Base-by-base conservation (phyloP, 2,329 filamentous ascomycete genomes). In the Xylariaceae sp. region DNA sequence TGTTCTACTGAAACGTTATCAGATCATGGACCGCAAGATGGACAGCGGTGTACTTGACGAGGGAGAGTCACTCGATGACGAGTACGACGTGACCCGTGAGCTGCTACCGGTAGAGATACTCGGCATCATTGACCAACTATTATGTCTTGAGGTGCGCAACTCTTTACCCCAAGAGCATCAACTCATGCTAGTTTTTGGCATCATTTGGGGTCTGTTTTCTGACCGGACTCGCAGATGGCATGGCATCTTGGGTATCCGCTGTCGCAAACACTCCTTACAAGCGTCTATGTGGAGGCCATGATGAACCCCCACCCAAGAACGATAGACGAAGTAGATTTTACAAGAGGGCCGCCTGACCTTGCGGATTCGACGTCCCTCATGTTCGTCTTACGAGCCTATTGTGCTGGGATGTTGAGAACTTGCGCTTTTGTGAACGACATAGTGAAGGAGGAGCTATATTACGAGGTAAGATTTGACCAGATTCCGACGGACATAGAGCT, bases 1-100 rank as follows among this genome's bases (percentile, higher is more conserved):
- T 12, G 22, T 34, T 22, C 44, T 34, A 33, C 22, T 47, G 11
- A 55, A 41, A 13, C 39, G 40, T 48, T 28, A 31, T 34, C 28
- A 99, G 94, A 96, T 99, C 63, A 97, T 97, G 90, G 94, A 99
- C 66, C 86, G 89, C 1, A 99, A 97, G 73, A 99, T 99, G 94
- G 94, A 99, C 71, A 97, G 90, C 66, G 94, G 94, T 28, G 91
- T 87, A 59, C 76, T 95, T 6, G 79, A 83, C 17, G 83, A 87
- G 7, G 88, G 86, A 31, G 90, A 96, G 64, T 84, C 85, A n/a
- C 81, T 93, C 33, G 89, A 96, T 54, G 87, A 93, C 57, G 81
- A 88, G 46, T 96, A 93, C 69, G 87, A 96, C 64, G 82, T 91
- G 39, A 75, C 82, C 41, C 76, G 78, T 43, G 75, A 81, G 6